Evolutionary conservation across 108 stramenopile species (phyloP).

Genomic region (Conticribra weissflogii): DNA sequence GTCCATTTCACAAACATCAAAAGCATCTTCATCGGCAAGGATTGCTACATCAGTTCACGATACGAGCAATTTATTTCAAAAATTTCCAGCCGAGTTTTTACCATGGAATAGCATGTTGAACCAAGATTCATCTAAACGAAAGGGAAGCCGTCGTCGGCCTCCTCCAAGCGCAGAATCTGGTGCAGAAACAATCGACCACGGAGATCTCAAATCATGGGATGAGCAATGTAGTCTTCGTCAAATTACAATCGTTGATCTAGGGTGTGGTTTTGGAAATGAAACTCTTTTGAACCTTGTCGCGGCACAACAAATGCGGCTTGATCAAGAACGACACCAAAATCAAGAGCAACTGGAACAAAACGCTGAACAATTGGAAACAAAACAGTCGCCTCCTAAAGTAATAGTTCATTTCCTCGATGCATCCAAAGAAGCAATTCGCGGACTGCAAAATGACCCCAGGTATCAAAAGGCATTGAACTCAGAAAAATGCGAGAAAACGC

Average conservation of each 20-base stretch:
- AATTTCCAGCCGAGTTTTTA: conserved; percentile 35
- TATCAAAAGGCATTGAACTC: conserved; percentile 11
- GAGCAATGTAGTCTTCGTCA: too few relatives aligned
- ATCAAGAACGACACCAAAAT: background rate
- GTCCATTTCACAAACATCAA: background rate
- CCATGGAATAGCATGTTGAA: conserved; percentile 28
- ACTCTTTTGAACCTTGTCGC: conserved; percentile 27
- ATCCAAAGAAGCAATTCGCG: conserved; percentile 24
- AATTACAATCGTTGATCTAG: conserved; percentile 38
- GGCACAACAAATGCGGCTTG: conserved; percentile 2
- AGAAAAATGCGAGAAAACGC: too few relatives aligned
- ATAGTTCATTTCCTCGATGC: conserved; percentile 36
- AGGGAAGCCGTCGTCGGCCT: conserved; percentile 1
- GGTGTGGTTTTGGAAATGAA: conserved; percentile 38
- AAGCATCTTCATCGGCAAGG: background rate
- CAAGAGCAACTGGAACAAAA: too few relatives aligned
- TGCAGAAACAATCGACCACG: too few relatives aligned
- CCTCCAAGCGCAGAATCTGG: too few relatives aligned
- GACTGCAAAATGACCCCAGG: conserved; percentile 25
- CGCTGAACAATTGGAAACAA: too few relatives aligned
- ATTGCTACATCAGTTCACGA: background rate
- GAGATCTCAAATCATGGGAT: too few relatives aligned
- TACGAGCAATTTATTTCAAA: conserved; percentile 26
- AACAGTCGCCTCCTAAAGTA: conserved; percentile 8
- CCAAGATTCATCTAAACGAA: background rate